Percentiles rank a stretch among this genome's conserved stretches.
These are phyloP conservation scores for Mycena kentingensis DNA, from an alignment of 768 basidiomycete genomes.

Conservation along the genomic window DNA sequence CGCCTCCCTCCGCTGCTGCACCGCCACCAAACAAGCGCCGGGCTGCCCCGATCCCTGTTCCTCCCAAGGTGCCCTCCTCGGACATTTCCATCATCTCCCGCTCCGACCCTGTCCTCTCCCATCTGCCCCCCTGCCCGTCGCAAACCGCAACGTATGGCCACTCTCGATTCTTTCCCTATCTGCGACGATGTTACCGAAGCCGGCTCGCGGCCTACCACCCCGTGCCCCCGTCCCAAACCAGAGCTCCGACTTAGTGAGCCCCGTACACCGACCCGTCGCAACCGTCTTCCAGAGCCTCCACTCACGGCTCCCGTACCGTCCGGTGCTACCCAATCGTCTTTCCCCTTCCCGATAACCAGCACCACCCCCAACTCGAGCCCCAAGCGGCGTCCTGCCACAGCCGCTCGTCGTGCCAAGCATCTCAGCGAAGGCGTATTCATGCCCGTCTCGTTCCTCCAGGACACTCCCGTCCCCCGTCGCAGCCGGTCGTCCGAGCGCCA, in stretches of 20 bases:
- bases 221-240: conserved; percentile 47
- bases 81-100: conserved; percentile 41
- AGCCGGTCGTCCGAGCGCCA: conserved; percentile 27
- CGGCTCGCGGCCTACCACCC: conserved; percentile 34
- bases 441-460: conserved; percentile 77
- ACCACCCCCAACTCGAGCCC: conserved; percentile 15
- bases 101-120: conserved; percentile 53
- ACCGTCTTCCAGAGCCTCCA: conserved; percentile 41
- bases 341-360: conserved; percentile 40
- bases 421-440: conserved; percentile 66
- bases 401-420: conserved; percentile 35
- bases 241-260: conserved; percentile 17
- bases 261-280: conserved; percentile 15
- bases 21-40: conserved; percentile 47
- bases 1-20: conserved; percentile 43
- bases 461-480: conserved; percentile 48
- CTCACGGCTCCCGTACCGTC: conserved; percentile 54
- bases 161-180: conserved; percentile 54
- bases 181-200: conserved; percentile 72
- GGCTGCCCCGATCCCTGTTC: conserved; percentile 15
- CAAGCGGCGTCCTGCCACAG: conserved; percentile 35
- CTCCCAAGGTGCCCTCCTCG: neutral
- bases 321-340: conserved; percentile 28
- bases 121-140: conserved; percentile 36
- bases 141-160: conserved; percentile 34